Conservation (phyloP, 768 basidiomycete genomes). For the Mycena haematopus region DNA sequence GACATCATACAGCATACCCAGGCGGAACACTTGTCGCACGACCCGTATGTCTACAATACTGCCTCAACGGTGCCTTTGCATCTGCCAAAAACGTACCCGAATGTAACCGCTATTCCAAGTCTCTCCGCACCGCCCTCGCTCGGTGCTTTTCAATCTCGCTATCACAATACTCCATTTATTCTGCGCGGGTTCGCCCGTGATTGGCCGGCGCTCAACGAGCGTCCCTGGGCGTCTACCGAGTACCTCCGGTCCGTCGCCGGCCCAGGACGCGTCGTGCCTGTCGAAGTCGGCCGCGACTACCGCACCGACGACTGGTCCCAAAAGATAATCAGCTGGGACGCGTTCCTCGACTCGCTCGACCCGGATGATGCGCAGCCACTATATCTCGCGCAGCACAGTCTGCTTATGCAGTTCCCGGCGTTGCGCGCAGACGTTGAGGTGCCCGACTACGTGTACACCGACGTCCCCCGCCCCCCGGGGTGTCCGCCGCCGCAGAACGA, state of each 20-base stretch:
- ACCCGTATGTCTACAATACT: constrained; percentile 11
- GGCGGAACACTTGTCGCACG: constrained; percentile 27
- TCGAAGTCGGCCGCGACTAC: constrained; percentile 90
- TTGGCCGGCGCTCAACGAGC: constrained; percentile 82
- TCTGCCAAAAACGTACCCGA: constrained; percentile 34
- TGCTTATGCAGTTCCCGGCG: constrained; percentile 83
- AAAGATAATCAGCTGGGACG: constrained; percentile 76
- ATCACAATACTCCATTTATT: constrained; percentile 70
- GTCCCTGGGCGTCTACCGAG: constrained; percentile 69
- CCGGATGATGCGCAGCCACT: constrained; percentile 47
- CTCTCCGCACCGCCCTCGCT: constrained; percentile 63
- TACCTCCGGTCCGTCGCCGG: constrained; percentile 81
- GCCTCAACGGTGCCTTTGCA: constrained; percentile 18
- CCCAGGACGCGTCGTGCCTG: constrained; percentile 83
- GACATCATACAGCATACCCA: constrained; percentile 71
- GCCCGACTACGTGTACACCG: constrained; percentile 91
- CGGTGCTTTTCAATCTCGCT: constrained; percentile 53
- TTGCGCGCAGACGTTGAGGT: constrained; percentile 76
- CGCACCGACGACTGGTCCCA: constrained; percentile 84
- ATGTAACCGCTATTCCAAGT: constrained; percentile 41
- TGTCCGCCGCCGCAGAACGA: constrained; percentile 74
- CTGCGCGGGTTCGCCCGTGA: constrained; percentile 62
- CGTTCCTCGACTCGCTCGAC: constrained; percentile 63
- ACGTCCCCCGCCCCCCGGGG: constrained; percentile 51
- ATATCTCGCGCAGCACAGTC: constrained; percentile 92